A percentile compares a stretch with the other conserved stretches of the same genome.
phyloP scores from a whole-genome alignment of 306 rosid genomes.

The Dryas drummondii region DNA sequence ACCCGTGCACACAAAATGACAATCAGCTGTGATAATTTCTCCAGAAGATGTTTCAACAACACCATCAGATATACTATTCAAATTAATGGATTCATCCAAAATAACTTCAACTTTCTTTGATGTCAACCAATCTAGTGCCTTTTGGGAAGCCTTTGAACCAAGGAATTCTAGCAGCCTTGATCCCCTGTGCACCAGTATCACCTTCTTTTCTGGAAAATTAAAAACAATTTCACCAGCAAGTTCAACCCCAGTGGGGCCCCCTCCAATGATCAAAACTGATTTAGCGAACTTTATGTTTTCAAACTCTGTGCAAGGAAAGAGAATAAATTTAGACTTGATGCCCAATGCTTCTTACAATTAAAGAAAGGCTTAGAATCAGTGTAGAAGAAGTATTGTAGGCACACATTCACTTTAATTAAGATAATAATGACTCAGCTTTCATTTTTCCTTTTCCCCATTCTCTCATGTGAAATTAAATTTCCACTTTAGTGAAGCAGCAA shows the following conservation, averaged over 20 bases:
- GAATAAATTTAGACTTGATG: neutral
- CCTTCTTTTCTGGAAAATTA: constrained; percentile 38
- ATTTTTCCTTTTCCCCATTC: neutral
- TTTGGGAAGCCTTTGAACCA: constrained; percentile 41
- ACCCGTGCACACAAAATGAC: constrained; percentile 36
- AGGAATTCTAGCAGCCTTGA: constrained; percentile 40
- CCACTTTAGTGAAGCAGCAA: neutral
- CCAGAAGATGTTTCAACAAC: constrained; percentile 29
- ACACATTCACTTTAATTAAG: neutral
- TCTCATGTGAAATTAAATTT: neutral
- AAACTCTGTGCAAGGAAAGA: constrained; percentile 24
- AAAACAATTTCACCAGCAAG: constrained; percentile 42
- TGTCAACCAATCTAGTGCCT: constrained; percentile 41
- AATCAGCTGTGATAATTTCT: constrained; percentile 41
- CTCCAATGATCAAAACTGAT: constrained; percentile 39
- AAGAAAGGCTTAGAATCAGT: neutral
- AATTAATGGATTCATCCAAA: constrained; percentile 32
- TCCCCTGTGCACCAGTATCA: constrained; percentile 40
- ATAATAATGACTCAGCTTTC: neutral
- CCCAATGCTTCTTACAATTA: neutral
- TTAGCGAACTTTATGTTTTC: constrained; percentile 34
- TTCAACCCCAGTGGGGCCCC: constrained; percentile 51
- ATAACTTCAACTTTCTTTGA: constrained; percentile 46
- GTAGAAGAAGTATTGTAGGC: neutral
- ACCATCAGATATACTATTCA: constrained; percentile 24